A percentile compares a stretch with the other conserved stretches of the same genome.
Evolutionary conservation across 2,329 filamentous ascomycete genomes (phyloP).

Genomic region (Fusarium irregulare): DNA sequence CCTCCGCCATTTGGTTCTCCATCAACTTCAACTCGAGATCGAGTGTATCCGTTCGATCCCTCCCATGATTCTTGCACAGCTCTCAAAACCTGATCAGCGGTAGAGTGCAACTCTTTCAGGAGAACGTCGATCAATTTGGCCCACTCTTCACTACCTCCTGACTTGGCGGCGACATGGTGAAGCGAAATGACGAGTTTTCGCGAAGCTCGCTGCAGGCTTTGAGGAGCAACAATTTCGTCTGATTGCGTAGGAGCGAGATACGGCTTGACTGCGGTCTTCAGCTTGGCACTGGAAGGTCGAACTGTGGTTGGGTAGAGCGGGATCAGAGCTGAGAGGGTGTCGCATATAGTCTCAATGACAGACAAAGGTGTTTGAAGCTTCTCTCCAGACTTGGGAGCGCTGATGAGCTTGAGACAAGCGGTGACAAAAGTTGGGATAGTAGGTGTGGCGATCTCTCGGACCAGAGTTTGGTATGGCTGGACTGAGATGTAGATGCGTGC

Average conservation of each 20-base stretch:
- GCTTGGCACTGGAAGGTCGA: slow-evolving; percentile 77
- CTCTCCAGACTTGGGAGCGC: slow-evolving; percentile 53
- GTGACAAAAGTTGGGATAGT: slow-evolving; percentile 80
- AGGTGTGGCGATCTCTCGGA: slow-evolving; percentile 89
- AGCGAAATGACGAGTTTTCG: slow-evolving; percentile 76
- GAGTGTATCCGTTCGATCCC: slow-evolving; percentile 65
- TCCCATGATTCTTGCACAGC: slow-evolving; percentile 86
- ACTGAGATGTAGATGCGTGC: slow-evolving; percentile 87
- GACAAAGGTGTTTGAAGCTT: slow-evolving; percentile 52
- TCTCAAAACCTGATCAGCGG: slow-evolving; percentile 81
- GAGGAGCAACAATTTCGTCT: slow-evolving; percentile 60
- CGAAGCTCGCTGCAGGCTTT: slow-evolving; percentile 66
- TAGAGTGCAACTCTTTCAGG: slow-evolving; percentile 73
- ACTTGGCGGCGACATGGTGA: slow-evolving; percentile 84
- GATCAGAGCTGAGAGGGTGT: slow-evolving; percentile 77
- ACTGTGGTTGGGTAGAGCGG: slow-evolving; percentile 87
- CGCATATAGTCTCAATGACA: slow-evolving; percentile 75
- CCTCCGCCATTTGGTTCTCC: slow-evolving; percentile 61
- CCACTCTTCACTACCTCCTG: slow-evolving; percentile 83
- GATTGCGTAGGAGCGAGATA: slow-evolving; percentile 74
- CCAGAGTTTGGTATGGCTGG: slow-evolving; percentile 82
- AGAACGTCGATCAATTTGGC: slow-evolving; percentile 70
- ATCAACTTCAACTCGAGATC: slow-evolving; percentile 58
- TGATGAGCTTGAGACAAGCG: slow-evolving; percentile 75
- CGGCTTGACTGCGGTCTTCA: slow-evolving; percentile 68